A percentile compares a stretch with the other conserved stretches of the same genome.
Evolutionary conservation across 2,329 filamentous ascomycete genomes (phyloP).

Genomic region (Lomentospora prolificans): DNA sequence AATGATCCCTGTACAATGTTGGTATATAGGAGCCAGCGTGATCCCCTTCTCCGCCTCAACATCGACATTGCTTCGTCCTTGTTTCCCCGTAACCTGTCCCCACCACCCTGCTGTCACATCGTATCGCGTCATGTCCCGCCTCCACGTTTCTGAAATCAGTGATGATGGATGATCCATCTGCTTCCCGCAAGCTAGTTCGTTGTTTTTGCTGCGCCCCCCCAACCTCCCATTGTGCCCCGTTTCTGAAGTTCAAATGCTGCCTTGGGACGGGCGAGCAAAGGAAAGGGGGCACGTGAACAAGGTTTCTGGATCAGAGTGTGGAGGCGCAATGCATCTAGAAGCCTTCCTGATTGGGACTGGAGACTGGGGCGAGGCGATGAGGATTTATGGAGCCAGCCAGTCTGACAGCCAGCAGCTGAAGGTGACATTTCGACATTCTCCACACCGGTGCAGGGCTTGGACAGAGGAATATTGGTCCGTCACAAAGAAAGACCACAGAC

Average conservation of each 20-base stretch:
- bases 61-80: background rate
- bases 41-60: background rate
- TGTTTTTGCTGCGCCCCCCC: too few relatives aligned
- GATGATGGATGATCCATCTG: too few relatives aligned
- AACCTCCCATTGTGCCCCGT: too few relatives aligned
- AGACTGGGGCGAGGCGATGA: background rate
- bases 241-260: too few relatives aligned
- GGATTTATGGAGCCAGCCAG: too few relatives aligned
- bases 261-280: background rate
- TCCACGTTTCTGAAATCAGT: background rate
- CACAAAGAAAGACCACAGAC: background rate
- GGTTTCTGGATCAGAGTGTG: background rate
- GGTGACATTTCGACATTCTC: background rate
- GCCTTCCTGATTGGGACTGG: background rate
- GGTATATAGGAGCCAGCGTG: background rate
- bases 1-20: too few relatives aligned
- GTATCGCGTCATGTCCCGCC: background rate
- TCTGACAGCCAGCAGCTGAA: background rate
- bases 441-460: too few relatives aligned
- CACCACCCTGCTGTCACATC: background rate
- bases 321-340: constrained; percentile 4
- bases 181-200: too few relatives aligned
- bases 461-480: too few relatives aligned
- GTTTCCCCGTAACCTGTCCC: background rate
- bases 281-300: background rate